Conservation (phyloP, 75 land plant species). For the Pinus albicaulis region DNA sequence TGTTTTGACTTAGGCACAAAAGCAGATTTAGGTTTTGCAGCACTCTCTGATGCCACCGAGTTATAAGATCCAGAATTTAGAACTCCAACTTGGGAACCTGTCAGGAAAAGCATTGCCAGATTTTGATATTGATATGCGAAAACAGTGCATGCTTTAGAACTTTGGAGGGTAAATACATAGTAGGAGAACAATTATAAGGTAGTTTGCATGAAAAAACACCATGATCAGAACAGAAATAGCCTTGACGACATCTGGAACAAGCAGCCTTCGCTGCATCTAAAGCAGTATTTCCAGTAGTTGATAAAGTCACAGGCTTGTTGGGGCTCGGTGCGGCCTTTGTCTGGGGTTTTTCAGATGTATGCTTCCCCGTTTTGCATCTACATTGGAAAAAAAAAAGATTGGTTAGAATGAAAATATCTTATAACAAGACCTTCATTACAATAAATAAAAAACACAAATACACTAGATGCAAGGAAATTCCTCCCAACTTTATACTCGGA, state of each 20-base stretch:
- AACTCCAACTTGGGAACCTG: conserved; percentile 38
- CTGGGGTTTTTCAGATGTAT: conserved; percentile 90
- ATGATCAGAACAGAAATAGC: conserved; percentile 97
- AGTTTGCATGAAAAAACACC: conserved; percentile 30
- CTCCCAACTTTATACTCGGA: neutral
- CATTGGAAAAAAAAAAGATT: neutral
- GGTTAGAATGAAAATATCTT: neutral
- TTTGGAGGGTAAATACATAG: too few species aligned
- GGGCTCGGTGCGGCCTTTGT: conserved; percentile 42
- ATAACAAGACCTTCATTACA: neutral
- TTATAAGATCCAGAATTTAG: conserved; percentile 3
- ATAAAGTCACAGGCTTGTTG: conserved; percentile 25
- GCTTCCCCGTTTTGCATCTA: conserved; percentile 93
- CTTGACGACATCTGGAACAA: conserved; percentile 86
- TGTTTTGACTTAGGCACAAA: conserved; percentile 31
- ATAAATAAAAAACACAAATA: neutral
- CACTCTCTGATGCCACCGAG: conserved; percentile 6
- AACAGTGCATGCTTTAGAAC: neutral
- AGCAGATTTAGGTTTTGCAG: neutral
- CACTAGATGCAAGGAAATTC: neutral
- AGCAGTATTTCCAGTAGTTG: conserved; percentile 18
- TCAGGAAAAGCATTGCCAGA: neutral
- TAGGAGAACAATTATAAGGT: neutral
- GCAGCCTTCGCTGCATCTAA: conserved; percentile 32
- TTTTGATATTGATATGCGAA: neutral